Evolutionary conservation across 192 early-diverging fungal species (phyloP).

Genomic region (Entomortierella beljakovae): DNA sequence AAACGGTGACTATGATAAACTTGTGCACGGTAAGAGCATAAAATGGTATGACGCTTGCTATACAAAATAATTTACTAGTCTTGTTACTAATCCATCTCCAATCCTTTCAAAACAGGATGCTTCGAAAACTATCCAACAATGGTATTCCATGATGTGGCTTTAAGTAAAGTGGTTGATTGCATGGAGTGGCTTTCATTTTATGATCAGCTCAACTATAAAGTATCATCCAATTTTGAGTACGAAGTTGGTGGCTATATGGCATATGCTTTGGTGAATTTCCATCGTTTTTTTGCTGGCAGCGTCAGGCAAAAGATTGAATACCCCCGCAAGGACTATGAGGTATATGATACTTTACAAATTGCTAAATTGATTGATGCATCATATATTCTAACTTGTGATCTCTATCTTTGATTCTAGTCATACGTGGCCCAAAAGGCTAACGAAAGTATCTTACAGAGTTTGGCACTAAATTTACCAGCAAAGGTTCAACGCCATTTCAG

Average conservation of each 20-base stretch:
- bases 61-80: not conserved
- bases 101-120: constrained; percentile 68
- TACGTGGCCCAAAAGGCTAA: constrained; percentile 63
- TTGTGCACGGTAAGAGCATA: constrained; percentile 80
- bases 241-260: constrained; percentile 74
- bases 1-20: constrained; percentile 88
- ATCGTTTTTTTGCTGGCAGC: constrained; percentile 84
- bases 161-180: constrained; percentile 72
- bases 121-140: constrained; percentile 91
- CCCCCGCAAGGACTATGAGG: constrained; percentile 83
- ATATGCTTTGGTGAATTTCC: constrained; percentile 79
- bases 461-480: constrained; percentile 61
- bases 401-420: constrained; percentile 24
- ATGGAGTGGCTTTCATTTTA: constrained; percentile 87
- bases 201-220: constrained; percentile 72
- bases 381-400: too few relatives aligned
- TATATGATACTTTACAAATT: constrained; percentile 19
- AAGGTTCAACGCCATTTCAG: constrained; percentile 62
- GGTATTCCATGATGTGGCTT: constrained; percentile 81
- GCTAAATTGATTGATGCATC: not conserved
- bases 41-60: not conserved
- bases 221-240: constrained; percentile 61
- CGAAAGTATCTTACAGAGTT: constrained; percentile 63
- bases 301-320: constrained; percentile 72
- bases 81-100: not conserved